Evolutionary conservation across 768 basidiomycete species (phyloP).

Genomic region (Asterophora lycoperdoides): DNA sequence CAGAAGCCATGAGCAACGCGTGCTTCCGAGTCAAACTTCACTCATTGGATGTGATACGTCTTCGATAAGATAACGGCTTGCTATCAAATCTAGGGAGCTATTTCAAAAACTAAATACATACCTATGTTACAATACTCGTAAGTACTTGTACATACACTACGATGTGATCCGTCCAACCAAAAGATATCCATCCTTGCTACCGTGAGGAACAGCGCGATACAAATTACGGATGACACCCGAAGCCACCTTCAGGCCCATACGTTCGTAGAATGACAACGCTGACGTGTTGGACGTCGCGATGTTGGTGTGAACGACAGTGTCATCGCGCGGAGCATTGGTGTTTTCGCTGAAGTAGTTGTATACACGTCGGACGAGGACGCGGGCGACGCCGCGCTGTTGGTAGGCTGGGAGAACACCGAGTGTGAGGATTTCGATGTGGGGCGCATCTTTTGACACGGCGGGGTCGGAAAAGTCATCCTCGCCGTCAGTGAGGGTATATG

Average conservation of each 20-base stretch:
- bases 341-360: conserved; percentile 26
- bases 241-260: conserved; percentile 35
- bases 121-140: too few relatives aligned
- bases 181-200: conserved; percentile 40
- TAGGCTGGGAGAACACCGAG: conserved; percentile 46
- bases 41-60: too few relatives aligned
- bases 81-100: neutral
- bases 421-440: conserved; percentile 46
- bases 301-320: conserved; percentile 37
- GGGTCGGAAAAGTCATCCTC: conserved; percentile 15
- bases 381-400: conserved; percentile 40
- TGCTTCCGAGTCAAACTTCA: too few relatives aligned
- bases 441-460: conserved; percentile 11
- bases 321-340: conserved; percentile 18
- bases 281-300: conserved; percentile 40
- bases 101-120: too few relatives aligned
- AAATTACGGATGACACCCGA: conserved; percentile 34
- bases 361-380: conserved; percentile 35
- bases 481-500: conserved; percentile 1
- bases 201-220: conserved; percentile 32
- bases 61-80: too few relatives aligned
- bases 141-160: too few relatives aligned
- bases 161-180: conserved; percentile 31
- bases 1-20: conserved; percentile 8
- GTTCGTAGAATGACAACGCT: conserved; percentile 41